These are phyloP conservation scores for Cokeromyces recurvatus DNA, from an alignment of 371 early-diverging fungal species.

Conservation along the genomic window DNA sequence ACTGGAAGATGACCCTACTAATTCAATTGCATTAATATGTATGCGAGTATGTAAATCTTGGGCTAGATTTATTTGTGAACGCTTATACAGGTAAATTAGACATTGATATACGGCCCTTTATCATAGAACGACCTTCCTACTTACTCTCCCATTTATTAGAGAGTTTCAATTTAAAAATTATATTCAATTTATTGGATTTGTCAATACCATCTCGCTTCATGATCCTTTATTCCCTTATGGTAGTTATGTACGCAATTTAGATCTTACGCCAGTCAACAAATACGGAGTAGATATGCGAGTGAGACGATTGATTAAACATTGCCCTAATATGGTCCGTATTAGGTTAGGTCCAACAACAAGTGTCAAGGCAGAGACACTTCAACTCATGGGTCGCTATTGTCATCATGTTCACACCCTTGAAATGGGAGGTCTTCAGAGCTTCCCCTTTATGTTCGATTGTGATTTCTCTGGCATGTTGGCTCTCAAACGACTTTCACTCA, in stretches of 20 bases:
- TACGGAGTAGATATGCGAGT: slow-evolving; percentile 15
- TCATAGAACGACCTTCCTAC: too few relatives aligned
- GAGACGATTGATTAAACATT: slow-evolving; percentile 6
- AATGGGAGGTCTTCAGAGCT: slow-evolving; percentile 14
- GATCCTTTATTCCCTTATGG: slow-evolving; percentile 7
- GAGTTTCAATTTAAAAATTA: slow-evolving; percentile 10
- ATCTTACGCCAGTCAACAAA: slow-evolving; percentile 16
- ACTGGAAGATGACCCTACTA: slow-evolving; percentile 7
- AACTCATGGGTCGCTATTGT: slow-evolving; percentile 9
- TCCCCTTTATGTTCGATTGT: slow-evolving; percentile 21
- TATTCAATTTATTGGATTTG: slow-evolving; percentile 18
- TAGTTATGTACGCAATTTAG: slow-evolving; percentile 7
- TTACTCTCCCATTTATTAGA: too few relatives aligned
- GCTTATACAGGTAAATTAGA: slow-evolving; percentile 10
- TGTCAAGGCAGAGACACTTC: slow-evolving; percentile 13
- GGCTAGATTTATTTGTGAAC: slow-evolving; percentile 12
- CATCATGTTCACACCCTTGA: slow-evolving; percentile 7
- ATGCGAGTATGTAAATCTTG: slow-evolving; percentile 15
- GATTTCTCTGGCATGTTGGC: slow-evolving; percentile 15
- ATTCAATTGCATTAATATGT: slow-evolving; percentile 8
- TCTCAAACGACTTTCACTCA: slow-evolving; percentile 1
- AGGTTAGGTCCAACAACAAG: slow-evolving; percentile 13
- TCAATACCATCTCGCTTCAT: slow-evolving; percentile 7
- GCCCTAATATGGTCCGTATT: slow-evolving; percentile 6
- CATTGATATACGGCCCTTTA: too few relatives aligned